Evolutionary conservation across 805 yeast genomes (phyloP).

Genomic region (Maudiozyma bulderi): DNA sequence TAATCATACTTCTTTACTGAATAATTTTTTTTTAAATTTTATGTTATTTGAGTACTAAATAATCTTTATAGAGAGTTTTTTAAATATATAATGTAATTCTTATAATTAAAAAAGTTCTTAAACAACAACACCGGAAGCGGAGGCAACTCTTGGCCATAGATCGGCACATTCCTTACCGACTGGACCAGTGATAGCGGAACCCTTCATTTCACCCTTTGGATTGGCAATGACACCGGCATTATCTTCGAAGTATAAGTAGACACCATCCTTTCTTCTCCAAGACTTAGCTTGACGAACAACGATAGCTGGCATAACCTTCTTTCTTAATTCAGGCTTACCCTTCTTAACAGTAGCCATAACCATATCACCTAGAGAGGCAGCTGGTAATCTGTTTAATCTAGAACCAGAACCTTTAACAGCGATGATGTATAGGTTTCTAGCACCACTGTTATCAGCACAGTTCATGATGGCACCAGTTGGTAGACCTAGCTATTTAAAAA

Average conservation of each 20-base stretch:
- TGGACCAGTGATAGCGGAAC: slow-evolving; percentile 99
- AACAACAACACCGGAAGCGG: slow-evolving; percentile 99
- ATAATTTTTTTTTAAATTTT: neutral
- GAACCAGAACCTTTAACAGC: slow-evolving; percentile 99
- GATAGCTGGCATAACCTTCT: slow-evolving; percentile 99
- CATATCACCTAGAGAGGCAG: slow-evolving; percentile 99
- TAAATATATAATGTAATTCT: neutral
- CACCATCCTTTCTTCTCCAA: slow-evolving; percentile 99
- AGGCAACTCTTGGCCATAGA: slow-evolving; percentile 99
- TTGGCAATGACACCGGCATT: slow-evolving; percentile 99
- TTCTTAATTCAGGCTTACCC: slow-evolving; percentile 99
- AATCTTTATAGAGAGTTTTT: neutral
- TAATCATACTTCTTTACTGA: too few species aligned
- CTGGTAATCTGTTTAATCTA: slow-evolving; percentile 99
- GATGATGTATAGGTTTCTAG: slow-evolving; percentile 96
- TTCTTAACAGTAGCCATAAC: slow-evolving; percentile 99
- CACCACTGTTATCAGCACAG: slow-evolving; percentile 99
- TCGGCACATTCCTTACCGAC: slow-evolving; percentile 99
- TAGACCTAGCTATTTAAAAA: slow-evolving; percentile 73
- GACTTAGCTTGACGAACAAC: slow-evolving; percentile 99
- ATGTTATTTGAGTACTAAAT: slow-evolving; percentile 5
- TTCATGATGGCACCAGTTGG: slow-evolving; percentile 99
- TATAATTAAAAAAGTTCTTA: slow-evolving; percentile 33
- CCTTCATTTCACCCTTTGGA: slow-evolving; percentile 99
- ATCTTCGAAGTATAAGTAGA: slow-evolving; percentile 98